Evolutionary conservation across 73 alveolate species (phyloP), one percentile per base, ranked within the genome.

Genomic region (Paramecium caudatum): DNA sequence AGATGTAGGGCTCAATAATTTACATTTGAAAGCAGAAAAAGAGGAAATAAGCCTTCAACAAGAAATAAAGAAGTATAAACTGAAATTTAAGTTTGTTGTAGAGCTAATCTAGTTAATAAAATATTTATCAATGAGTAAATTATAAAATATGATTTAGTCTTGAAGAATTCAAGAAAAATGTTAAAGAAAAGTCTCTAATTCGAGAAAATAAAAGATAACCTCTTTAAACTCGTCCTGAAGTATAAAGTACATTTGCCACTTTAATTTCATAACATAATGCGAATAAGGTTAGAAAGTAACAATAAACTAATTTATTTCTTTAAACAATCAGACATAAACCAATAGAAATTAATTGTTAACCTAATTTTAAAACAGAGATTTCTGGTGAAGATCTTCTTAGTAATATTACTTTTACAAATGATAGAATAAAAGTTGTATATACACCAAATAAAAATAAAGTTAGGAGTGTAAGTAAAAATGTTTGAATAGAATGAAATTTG

Each of bases 141-240:
- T 1, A 3, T 25, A 0, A 0, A 21, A 4, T 55, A 27, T 55
- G 30, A 27, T 55, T 55, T 55, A 55, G 80, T 55, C 30, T 55
- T 27, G 80, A 55, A 27, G 80, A 55, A 55, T 55, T 55, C 30
- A 55, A 55, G 30, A 55, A 55, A 43, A 55, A 55, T 55, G 80
- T 55, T 55, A 55, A 55, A 55, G 80, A 55, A 55, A 55, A 55
- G 7, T 43, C 80, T 1, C 23, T 55, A 25, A 12, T 55, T 5
- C 23, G 30, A 55, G 80, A 55, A 55, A 55, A 27, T 37, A 55
- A 55, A 23, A 55, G 30, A 10, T 16, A 2, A 55, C 80, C 80
- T 7, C 12, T 27, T 27, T 55, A 55, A 55, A 27, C 80, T 10
- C 23, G 80, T 27, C 80, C 80, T 55, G 80, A 55, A 4, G 23